phyloP scores from a whole-genome alignment of 1,284 basidiomycete species.

The Microbotryomycetes sp. region DNA sequence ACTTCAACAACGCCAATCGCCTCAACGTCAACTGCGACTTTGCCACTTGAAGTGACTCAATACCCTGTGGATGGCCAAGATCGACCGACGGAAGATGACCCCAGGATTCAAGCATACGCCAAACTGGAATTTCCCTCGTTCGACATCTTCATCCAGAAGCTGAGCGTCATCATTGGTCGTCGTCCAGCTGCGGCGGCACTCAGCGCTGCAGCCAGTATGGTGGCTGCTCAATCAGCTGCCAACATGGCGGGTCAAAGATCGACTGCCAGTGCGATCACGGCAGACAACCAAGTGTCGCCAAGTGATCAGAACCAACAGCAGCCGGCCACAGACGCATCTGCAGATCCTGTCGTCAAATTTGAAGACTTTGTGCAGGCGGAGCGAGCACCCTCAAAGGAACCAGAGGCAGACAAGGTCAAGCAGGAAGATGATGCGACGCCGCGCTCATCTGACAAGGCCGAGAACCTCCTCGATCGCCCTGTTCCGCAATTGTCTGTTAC shows the following conservation, averaged over 20 bases:
- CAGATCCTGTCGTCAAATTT: conserved; percentile 2
- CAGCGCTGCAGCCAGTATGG: conserved; percentile 4
- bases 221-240: background rate
- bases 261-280: background rate
- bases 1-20: conserved; percentile 1
- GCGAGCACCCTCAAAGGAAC: background rate
- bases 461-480: background rate
- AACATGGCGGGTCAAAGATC: background rate
- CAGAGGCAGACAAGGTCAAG: background rate
- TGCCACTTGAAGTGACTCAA: background rate
- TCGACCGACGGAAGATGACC: background rate
- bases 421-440: background rate
- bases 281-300: background rate
- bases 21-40: conserved; percentile 4
- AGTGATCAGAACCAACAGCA: background rate
- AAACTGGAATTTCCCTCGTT: conserved; percentile 86
- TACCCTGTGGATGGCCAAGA: background rate
- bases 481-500: background rate
- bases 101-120: conserved; percentile 64
- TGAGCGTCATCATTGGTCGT: conserved; percentile 63
- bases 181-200: conserved; percentile 17
- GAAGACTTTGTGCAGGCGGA: conserved; percentile 6
- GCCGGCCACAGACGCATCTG: background rate
- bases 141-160: conserved; percentile 76
- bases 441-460: conserved; percentile 6